Percentiles rank a stretch among this genome's conserved stretches.
Conservation (phyloP, 2,329 filamentous ascomycete genomes). For the Colletotrichum theobromicola region DNA sequence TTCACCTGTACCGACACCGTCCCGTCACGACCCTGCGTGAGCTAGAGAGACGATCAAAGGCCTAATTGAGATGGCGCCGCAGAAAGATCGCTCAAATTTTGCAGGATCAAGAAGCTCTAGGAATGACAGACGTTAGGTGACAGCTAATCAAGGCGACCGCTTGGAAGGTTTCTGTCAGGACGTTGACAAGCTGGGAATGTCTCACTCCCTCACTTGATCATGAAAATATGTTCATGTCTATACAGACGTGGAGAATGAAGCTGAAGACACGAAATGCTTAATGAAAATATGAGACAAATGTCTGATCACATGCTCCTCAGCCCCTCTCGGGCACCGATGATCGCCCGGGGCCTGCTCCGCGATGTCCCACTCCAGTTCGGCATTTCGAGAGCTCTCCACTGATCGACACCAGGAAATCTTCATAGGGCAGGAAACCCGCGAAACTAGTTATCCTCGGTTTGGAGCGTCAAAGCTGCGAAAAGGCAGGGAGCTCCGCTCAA, state of each 20-base stretch:
- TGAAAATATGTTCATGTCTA: background rate
- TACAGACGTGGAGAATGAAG: background rate
- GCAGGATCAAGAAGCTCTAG: background rate
- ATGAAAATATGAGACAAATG: background rate
- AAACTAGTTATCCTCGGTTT: background rate
- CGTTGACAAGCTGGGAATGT: background rate
- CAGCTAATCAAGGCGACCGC: background rate
- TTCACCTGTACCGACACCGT: background rate
- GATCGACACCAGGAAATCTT: background rate
- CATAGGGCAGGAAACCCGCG: background rate
- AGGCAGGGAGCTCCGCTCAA: background rate
- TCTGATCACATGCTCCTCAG: background rate
- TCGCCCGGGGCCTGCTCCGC: background rate
- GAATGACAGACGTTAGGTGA: background rate
- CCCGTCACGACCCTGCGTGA: background rate
- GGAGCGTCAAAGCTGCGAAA: background rate
- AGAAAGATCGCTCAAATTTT: background rate
- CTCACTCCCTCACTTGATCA: background rate
- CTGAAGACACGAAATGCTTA: background rate
- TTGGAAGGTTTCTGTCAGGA: background rate
- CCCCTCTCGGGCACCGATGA: background rate
- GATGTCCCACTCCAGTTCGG: background rate
- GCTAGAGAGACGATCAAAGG: background rate
- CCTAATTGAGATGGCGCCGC: background rate
- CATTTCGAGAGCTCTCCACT: background rate